Evolutionary conservation across 2,329 filamentous ascomycete genomes (phyloP).

Genomic region (Cordyceps cicadae): DNA sequence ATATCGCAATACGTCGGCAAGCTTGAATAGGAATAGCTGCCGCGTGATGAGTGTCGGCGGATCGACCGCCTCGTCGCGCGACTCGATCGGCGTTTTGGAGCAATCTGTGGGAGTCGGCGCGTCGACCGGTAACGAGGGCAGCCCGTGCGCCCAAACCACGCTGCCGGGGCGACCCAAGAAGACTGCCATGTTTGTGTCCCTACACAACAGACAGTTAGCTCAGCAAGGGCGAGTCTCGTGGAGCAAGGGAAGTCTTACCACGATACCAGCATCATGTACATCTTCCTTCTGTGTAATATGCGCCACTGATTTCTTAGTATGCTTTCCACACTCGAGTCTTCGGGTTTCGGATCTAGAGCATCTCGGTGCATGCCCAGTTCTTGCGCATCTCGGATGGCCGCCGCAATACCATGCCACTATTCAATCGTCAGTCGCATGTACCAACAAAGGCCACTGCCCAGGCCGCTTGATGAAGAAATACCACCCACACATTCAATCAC

Average conservation of each 20-base stretch:
- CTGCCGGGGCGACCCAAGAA: constrained; percentile 49
- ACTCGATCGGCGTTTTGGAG: constrained; percentile 38
- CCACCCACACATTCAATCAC: constrained; percentile 47
- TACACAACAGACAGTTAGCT: constrained; percentile 18
- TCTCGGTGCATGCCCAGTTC: constrained; percentile 53
- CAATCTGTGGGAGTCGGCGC: constrained; percentile 39
- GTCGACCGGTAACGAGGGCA: constrained; percentile 46
- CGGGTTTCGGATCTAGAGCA: constrained; percentile 41
- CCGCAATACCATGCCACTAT: constrained; percentile 48
- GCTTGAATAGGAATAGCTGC: constrained; percentile 41
- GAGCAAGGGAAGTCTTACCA: constrained; percentile 20
- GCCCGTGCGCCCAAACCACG: constrained; percentile 40
- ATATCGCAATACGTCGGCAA: constrained; percentile 40
- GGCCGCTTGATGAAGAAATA: background rate
- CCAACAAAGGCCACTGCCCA: background rate
- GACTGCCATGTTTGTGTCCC: constrained; percentile 46
- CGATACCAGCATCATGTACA: constrained; percentile 46
- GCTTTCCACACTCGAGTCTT: constrained; percentile 36
- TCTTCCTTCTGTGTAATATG: constrained; percentile 44
- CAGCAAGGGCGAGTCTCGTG: no score
- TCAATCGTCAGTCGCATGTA: constrained; percentile 3
- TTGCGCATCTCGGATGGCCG: constrained; percentile 52
- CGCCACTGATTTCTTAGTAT: constrained; percentile 50
- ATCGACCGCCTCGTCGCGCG: constrained; percentile 37
- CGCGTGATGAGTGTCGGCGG: constrained; percentile 50